Evolutionary conservation across 1,284 basidiomycete species (phyloP), one percentile per base, ranked within the genome.

Genomic region (Cryptococcus sp.): DNA sequence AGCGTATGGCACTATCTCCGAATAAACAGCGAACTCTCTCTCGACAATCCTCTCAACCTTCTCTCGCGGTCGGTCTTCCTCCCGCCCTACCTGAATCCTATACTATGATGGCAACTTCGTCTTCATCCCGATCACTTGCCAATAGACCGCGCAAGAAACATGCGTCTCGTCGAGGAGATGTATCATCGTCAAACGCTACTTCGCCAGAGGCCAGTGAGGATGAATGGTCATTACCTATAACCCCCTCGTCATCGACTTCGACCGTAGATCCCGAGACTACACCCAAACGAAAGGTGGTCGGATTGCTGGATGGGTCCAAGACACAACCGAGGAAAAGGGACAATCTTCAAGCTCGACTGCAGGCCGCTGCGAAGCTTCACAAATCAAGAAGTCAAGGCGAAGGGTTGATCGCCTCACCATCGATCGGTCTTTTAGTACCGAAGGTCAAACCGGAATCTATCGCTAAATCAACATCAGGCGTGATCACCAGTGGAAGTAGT

Each of bases 121-220:
- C 58, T 2, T 46, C 59, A 4, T 47, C 48, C 19, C 28, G 34
- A 11, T 42, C 31, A 16, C n/a, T n/a, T n/a, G 51, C 54, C 48
- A 61, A 58, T 37, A 39, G 54, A 31, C 32, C 56, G 18, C 50
- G 57, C 16, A 48, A 50, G 18, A 59, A 56, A 23, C 55, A 54
- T 11, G 56, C 58, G 2, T 54, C 60, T 31, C 62, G 66, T 44
- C 54, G 65, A 18, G 67, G 67, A 5, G 67, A 69, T 49, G 67
- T 69, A 24, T 62, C 62, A 13, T 67, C 65, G 2, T 62, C 64
- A 1, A 60, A 62, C 7, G 52, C 62, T 7, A 64, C 62, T 3
- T 56, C 56, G 2, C 46, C 40, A 11, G 47, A 46, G 22, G 37
- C 40, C 10, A 58, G 50, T 18, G 59, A 61, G 5, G 49, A 52